Evolutionary conservation across 1,139 yeast genomes (phyloP).

Genomic region (Hanseniaspora uvarum): DNA sequence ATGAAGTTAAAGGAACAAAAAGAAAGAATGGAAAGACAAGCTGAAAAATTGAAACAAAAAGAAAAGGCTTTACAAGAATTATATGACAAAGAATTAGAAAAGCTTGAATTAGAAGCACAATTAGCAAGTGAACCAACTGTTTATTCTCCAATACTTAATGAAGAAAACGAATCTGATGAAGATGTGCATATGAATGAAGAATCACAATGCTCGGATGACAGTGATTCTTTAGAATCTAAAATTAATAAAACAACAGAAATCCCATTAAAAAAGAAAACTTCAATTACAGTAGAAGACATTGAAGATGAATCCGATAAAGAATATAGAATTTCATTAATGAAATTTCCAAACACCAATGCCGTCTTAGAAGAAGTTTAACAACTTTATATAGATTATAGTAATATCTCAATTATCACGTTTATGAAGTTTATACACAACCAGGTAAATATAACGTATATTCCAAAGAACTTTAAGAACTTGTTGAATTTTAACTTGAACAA

Average conservation of each 20-base stretch:
- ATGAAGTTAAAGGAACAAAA: constrained; percentile 9
- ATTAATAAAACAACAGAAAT: not conserved
- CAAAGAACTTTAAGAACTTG: not conserved
- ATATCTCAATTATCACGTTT: constrained; percentile 14
- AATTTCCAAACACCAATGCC: constrained; percentile 15
- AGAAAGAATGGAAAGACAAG: constrained; percentile 16
- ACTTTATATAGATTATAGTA: not conserved
- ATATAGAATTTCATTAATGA: constrained; percentile 14
- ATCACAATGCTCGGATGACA: constrained; percentile 8
- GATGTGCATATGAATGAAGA: constrained; percentile 13
- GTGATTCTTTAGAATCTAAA: constrained; percentile 1
- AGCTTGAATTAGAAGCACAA: constrained; percentile 10
- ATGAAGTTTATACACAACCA: constrained; percentile 11
- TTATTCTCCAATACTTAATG: not conserved
- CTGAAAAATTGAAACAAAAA: constrained; percentile 6
- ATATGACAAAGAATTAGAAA: constrained; percentile 2
- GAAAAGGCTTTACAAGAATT: constrained; percentile 7
- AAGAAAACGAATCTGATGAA: not conserved
- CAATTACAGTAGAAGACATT: constrained; percentile 16
- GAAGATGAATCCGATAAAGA: constrained; percentile 17
- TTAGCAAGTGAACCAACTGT: not conserved
- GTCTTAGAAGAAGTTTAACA: constrained; percentile 15
- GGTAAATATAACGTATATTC: not conserved
- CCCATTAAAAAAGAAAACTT: constrained; percentile 8
- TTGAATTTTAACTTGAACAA: not conserved